Conservation (phyloP, 306 rosid genomes). For the Sindora glabra region DNA sequence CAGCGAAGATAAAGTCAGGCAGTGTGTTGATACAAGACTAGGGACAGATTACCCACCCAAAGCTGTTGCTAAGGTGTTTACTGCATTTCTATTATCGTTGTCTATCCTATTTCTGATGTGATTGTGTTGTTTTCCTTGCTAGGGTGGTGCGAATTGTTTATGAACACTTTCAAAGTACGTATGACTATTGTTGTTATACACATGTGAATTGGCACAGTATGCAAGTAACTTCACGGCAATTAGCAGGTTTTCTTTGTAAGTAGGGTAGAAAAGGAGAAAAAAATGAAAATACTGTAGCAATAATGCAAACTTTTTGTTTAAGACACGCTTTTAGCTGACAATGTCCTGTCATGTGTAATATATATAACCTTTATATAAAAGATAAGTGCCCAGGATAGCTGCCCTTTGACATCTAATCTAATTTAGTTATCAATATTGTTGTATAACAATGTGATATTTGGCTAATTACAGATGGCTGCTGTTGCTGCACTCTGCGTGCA, state of each 20-base stretch:
- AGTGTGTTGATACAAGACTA: conserved; percentile 71
- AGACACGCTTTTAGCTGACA: neutral
- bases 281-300: neutral
- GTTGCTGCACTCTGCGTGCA: conserved; percentile 90
- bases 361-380: neutral
- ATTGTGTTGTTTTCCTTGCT: neutral
- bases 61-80: conserved; percentile 81
- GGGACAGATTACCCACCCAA: conserved; percentile 75
- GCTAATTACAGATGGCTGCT: conserved; percentile 66
- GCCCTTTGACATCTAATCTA: neutral
- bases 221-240: too few species aligned
- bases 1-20: conserved; percentile 86
- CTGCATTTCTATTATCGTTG: conserved; percentile 7
- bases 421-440: neutral
- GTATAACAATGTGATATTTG: neutral
- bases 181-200: too few species aligned
- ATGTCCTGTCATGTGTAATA: too few species aligned
- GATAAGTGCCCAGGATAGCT: neutral
- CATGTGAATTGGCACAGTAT: too few species aligned
- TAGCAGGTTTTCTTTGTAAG: too few species aligned
- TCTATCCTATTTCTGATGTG: neutral
- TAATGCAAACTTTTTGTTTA: neutral
- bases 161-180: neutral
- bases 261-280: too few species aligned
- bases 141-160: neutral